Evolutionary conservation across 2,329 filamentous ascomycete genomes (phyloP), one percentile per base, ranked within the genome.

Genomic region (Xylaria digitata): DNA sequence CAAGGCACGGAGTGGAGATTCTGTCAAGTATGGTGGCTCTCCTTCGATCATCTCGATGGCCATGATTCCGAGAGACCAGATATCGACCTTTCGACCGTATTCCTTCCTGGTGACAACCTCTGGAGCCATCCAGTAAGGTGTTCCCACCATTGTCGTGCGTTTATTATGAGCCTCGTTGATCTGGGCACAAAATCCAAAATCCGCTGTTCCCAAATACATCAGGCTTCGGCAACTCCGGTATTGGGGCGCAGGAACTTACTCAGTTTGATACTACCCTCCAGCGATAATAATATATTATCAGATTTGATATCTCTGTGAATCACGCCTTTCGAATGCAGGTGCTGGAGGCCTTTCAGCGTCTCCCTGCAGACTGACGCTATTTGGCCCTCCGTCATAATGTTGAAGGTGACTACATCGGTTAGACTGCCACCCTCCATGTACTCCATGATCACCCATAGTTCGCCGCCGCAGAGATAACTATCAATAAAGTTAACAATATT

Each of bases 401-500:
- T 98, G 82, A 97, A 98, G 3, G 96, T 99, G 63, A 99, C 96
- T 61, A 99, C 96, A 80, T 99, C 96, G 11, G 96, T 99, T 78
- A 99, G 84, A 80, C 94, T 97, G 70, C 96, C 96, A 66, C 96
- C 96, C 80, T 99, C 95, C 96, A 99, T 99, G 76, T 95, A 99
- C 81, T 99, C 96, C 96, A 99, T 99, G 40, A 98, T 93, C 1
- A 99, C 96, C 96, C 96, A 99, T 34, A 99, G 83, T 79, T 98
- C 96, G 49, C 95, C 92, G 13, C 89, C 87, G 65, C 94, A 91
- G 11, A 99, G 85, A 79, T 94, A 98, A 78, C 94, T 97, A 83
- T 98, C 96, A 82, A 98, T 95, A 80, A 98, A 99, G 80, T 99
- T 99, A 81, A 99, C 96, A 80, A 99, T 97, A 78, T 98, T 98